Evolutionary conservation across 768 basidiomycete species (phyloP), one percentile per base, ranked within the genome.

Genomic region (Paxillus rubicundulus): DNA sequence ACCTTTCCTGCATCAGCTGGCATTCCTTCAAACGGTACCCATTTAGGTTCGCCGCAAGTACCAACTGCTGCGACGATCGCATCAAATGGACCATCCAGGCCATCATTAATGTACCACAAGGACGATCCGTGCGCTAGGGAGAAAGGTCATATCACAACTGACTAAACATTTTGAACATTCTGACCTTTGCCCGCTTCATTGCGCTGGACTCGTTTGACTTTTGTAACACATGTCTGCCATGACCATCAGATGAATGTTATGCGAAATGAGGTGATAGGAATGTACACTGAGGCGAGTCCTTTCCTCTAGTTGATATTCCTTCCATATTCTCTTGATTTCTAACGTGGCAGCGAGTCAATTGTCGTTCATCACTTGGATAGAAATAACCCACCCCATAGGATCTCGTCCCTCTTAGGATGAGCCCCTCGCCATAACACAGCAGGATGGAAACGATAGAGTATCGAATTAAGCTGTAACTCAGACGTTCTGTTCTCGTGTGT

Each of bases 391-490:
- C 78, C 72, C 37, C 60, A 55, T 1, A 82, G 64, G 33, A 82
- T 81, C 58, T 81, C 80, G 45, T 81, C 76, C n/a, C 76, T 60
- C 14, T 66, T 52, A 1, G 81, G 81, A 57, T 78, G 81, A 5
- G 72, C 71, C 33, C 62, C 58, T 10, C 65, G 64, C 79, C 80
- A 81, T 17, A 74, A 57, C 0, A 73, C 43, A 9, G 61, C 73
- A 17, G 78, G 79, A 54, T 78, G 77, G 62, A 79, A 81, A 41
- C 79, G 78, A 56, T 81, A 81, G 0, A 79, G 58, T 7, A 79
- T 53, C 1, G 77, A 78, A 61, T 79, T 80, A 39, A 81, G 68
- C 58, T 81, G 80, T 0, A 81, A 68, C 6, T 75, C 75, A 1
- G 76, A 78, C 0, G 79, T 78, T n/a, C 62, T 67, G 60, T 81